phyloP scores from a whole-genome alignment of 257 asterid genomes.

The Catharanthus roseus region DNA sequence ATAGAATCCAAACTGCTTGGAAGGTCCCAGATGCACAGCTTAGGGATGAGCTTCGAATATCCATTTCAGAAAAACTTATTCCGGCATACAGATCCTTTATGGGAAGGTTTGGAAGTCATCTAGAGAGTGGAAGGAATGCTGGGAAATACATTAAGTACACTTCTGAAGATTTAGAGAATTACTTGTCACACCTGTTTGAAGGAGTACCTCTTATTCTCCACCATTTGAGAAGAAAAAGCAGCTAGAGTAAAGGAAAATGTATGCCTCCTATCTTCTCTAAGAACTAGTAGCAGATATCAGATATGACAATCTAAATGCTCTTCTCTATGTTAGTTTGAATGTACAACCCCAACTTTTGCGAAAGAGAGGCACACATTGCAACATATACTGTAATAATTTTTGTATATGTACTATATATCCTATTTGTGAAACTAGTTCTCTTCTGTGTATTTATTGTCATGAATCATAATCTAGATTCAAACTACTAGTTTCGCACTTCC shows the following conservation, averaged over 20 bases:
- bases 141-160: conserved; percentile 80
- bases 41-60: conserved; percentile 91
- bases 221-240: conserved; percentile 78
- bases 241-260: conserved; percentile 51
- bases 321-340: conserved; percentile 34
- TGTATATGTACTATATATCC: conserved; percentile 5
- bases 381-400: conserved; percentile 7
- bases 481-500: background rate
- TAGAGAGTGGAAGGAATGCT: conserved; percentile 83
- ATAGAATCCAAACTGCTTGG: conserved; percentile 89
- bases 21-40: conserved; percentile 93
- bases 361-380: conserved; percentile 7
- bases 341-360: conserved; percentile 16
- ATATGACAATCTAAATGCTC: conserved; percentile 29
- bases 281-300: conserved; percentile 28
- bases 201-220: conserved; percentile 83
- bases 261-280: conserved; percentile 29
- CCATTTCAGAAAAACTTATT: conserved; percentile 84
- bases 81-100: conserved; percentile 89
- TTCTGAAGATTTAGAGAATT: conserved; percentile 76
- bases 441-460: background rate
- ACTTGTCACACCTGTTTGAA: conserved; percentile 86
- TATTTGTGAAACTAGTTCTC: conserved; percentile 1
- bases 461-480: background rate
- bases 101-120: conserved; percentile 81